Evolutionary conservation across 306 rosid species (phyloP).

Genomic region (Rubus parviflorus): DNA sequence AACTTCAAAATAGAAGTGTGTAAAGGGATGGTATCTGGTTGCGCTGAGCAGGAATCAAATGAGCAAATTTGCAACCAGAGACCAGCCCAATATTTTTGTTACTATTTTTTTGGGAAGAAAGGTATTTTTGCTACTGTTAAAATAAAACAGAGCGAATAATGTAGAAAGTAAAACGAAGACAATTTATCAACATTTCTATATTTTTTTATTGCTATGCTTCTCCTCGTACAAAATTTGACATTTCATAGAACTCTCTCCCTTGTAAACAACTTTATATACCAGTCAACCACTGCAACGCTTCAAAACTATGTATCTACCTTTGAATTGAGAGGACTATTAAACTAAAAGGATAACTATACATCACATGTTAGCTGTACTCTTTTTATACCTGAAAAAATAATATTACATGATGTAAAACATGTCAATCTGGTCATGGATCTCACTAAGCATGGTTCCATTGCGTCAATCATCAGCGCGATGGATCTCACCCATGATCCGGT

Average conservation of each 20-base stretch:
- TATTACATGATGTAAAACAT: conserved; percentile 4
- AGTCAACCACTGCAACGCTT: background rate
- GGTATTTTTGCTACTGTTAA: background rate
- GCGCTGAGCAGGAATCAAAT: background rate
- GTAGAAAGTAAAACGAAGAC: background rate
- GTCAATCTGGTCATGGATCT: conserved; percentile 57
- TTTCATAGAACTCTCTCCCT: background rate
- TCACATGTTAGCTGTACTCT: conserved; percentile 1
- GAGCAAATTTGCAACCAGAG: background rate
- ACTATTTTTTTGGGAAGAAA: too few relatives aligned
- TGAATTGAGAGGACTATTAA: background rate
- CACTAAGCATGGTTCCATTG: conserved; percentile 65
- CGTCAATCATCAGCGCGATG: conserved; percentile 60
- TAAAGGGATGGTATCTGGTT: too few relatives aligned
- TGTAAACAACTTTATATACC: background rate
- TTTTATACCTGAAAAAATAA: conserved; percentile 2
- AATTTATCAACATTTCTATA: background rate
- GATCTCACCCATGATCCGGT: conserved; percentile 77
- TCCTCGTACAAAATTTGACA: background rate
- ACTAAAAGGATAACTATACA: background rate
- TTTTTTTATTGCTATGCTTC: background rate
- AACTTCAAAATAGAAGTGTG: too few relatives aligned
- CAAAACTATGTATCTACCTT: background rate
- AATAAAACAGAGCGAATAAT: background rate
- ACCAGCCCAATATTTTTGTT: too few relatives aligned